Conservation (phyloP, 306 rosid species). For the Pyrus communis region DNA sequence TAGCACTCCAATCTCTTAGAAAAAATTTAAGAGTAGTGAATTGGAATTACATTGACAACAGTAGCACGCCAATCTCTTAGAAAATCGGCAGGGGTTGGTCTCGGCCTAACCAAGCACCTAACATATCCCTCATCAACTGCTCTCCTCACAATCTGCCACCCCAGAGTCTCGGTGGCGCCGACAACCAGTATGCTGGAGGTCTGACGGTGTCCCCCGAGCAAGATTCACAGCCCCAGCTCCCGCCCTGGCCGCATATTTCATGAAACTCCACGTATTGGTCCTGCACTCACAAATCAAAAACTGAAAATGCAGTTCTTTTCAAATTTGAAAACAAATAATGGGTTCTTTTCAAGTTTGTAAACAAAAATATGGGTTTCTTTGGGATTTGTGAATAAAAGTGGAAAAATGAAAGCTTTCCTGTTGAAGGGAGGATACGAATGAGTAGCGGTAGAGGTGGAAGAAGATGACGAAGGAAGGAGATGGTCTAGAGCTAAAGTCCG, state of each 20-base stretch:
- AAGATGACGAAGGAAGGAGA: conserved; percentile 12
- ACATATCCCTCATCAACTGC: conserved; percentile 92
- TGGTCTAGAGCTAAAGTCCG: conserved; percentile 30
- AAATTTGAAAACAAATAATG: background rate
- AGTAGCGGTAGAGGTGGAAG: conserved; percentile 20
- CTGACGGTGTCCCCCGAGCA: conserved; percentile 66
- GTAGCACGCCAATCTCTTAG: conserved; percentile 99
- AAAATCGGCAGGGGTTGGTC: conserved; percentile 95
- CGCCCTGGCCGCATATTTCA: conserved; percentile 33
- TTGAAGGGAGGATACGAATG: background rate
- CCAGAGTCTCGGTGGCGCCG: conserved; percentile 82
- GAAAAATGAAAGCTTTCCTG: background rate
- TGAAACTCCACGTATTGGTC: conserved; percentile 7
- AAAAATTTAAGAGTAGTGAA: background rate
- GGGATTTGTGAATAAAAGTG: background rate
- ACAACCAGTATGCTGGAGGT: conserved; percentile 68
- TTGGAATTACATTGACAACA: conserved; percentile 54
- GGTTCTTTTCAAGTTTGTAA: background rate
- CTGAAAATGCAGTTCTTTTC: too few relatives aligned
- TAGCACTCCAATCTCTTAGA: too few relatives aligned
- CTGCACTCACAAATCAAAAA: conserved; percentile 9
- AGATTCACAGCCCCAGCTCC: conserved; percentile 47
- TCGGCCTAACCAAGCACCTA: conserved; percentile 87
- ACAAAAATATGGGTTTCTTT: background rate
- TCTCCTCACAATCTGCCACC: conserved; percentile 89